Evolutionary conservation across 495 filamentous ascomycete species (phyloP).

Genomic region (Annulohypoxylon stygium): DNA sequence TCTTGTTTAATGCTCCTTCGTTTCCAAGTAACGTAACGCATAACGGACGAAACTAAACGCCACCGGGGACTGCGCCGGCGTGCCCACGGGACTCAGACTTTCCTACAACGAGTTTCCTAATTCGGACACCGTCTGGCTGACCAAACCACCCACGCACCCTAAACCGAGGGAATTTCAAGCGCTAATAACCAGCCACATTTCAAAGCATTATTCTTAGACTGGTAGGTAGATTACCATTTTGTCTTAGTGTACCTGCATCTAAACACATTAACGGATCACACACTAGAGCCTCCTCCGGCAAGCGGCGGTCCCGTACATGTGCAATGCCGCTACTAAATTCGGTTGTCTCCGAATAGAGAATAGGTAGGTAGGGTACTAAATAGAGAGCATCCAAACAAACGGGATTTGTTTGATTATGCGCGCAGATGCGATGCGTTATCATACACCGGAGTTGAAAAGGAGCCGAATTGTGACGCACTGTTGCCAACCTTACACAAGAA

Average conservation of each 20-base stretch:
- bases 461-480: not conserved
- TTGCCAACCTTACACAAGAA: not conserved
- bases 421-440: not conserved
- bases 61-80: constrained; percentile 16
- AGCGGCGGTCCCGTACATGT: constrained; percentile 16
- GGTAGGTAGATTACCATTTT: not conserved
- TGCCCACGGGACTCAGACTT: constrained; percentile 6
- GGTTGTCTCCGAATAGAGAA: not conserved
- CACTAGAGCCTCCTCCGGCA: constrained; percentile 17
- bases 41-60: constrained; percentile 5
- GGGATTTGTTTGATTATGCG: not conserved
- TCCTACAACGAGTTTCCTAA: constrained; percentile 21
- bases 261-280: not conserved
- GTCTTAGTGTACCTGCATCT: not conserved
- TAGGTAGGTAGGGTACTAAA: not conserved
- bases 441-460: not conserved
- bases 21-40: constrained; percentile 24
- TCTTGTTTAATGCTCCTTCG: constrained; percentile 13
- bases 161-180: constrained; percentile 4
- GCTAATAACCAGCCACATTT: constrained; percentile 18
- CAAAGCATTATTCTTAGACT: constrained; percentile 9
- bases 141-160: not conserved
- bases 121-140: constrained; percentile 18
- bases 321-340: constrained; percentile 5
- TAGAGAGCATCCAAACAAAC: not conserved